Evolutionary conservation across 352 stramenopile genomes (phyloP).

Genomic region (Phytopythium sindhum): DNA sequence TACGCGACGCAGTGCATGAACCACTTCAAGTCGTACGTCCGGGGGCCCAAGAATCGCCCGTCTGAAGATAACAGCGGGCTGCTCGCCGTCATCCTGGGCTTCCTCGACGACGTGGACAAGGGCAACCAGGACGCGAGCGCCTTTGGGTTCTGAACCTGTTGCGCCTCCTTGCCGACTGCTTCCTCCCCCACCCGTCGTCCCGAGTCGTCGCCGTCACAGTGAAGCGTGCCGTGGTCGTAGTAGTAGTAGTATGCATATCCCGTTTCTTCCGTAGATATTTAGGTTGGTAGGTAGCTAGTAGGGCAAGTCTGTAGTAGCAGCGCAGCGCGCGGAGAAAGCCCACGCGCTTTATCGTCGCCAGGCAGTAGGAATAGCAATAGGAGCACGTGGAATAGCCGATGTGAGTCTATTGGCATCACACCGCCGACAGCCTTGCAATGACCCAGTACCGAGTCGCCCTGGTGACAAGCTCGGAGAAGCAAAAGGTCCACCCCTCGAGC

Average conservation of each 20-base stretch:
- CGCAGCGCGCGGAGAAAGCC: background rate
- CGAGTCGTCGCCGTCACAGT: background rate
- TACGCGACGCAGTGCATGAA: slow-evolving; percentile 85
- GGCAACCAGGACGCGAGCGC: slow-evolving; percentile 56
- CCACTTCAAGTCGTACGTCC: slow-evolving; percentile 82
- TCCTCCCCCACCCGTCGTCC: background rate
- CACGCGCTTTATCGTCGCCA: background rate
- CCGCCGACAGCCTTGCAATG: background rate
- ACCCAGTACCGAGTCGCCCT: no score
- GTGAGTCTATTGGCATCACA: background rate
- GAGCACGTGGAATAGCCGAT: background rate
- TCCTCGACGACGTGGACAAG: slow-evolving; percentile 64
- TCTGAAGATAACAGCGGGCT: slow-evolving; percentile 70
- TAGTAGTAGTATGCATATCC: background rate
- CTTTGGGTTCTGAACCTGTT: slow-evolving; percentile 69
- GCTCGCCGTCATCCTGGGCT: slow-evolving; percentile 65
- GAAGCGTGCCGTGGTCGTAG: background rate
- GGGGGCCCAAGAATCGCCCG: slow-evolving; percentile 82
- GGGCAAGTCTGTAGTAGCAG: background rate
- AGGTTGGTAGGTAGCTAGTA: slow-evolving; percentile 2
- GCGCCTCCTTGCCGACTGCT: background rate
- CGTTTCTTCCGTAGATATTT: slow-evolving; percentile 5
- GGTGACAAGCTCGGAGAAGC: background rate
- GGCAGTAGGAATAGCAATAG: slow-evolving; percentile 3
- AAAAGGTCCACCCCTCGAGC: no score